Evolutionary conservation across 179 eudicot genomes (phyloP), one percentile per base, ranked within the genome.

Genomic region (Beta macrorhiza): DNA sequence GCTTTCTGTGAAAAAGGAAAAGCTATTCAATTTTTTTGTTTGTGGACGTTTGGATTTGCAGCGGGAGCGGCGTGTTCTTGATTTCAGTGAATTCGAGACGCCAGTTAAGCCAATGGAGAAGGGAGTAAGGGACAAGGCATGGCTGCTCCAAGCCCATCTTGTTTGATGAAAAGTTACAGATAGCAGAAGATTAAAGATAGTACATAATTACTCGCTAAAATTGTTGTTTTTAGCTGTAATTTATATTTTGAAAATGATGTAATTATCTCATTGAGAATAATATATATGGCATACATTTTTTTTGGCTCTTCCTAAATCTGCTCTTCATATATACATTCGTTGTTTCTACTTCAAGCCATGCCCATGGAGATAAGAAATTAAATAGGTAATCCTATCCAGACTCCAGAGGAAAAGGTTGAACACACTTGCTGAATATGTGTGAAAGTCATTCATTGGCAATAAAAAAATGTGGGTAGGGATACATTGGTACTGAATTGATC

Each of bases 1-100:
- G 19, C 25, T 29, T 29, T 29, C 22, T 68, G 25, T 10, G 1
- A 14, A 25, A 79, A 16, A 32, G 0, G 10, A 6, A n/a, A 2
- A 8, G 52, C 79, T 85, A 42, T 83, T 20, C n/a, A 19, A 29
- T 2, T 45, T 16, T 63, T 22, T 19, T 79, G 17, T 59, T 6
- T 37, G 9, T 44, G 56, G 25, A 61, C 78, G 5, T 44, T 53
- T 75, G 69, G 82, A 70, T 47, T 83, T 84, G 69, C 92, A 95
- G 97, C 76, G 80, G 2, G 98, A 94, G 89, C 57, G 96, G 58
- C 97, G 98, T 7, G 85, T 87, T 17, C 90, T 95, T 42, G 98
- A 95, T 85, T 95, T 95, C 84, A 95, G 97, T 63, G 97, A 93
- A 80, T 95, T 97, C 68, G 95, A 82, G 42, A 89, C 92, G 37